These are phyloP conservation scores for Nicotiana rustica DNA, from an alignment of 305 asterid genomes.

Conservation along the genomic window DNA sequence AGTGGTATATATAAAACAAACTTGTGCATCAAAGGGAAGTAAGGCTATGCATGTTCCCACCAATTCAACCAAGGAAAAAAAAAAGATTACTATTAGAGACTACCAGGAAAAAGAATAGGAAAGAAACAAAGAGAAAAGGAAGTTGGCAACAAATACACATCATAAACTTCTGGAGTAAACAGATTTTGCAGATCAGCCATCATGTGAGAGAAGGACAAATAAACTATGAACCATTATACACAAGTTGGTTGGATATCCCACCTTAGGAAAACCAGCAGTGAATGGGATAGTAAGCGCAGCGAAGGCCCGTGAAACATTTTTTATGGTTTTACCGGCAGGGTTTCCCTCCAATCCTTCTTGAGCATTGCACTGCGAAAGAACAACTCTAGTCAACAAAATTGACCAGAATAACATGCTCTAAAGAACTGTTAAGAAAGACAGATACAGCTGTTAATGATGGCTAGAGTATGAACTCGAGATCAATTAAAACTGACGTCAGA, in stretches of 20 bases:
- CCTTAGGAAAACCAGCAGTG: constrained; percentile 80
- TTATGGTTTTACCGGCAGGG: constrained; percentile 64
- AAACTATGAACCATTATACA: not conserved
- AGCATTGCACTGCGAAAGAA: constrained; percentile 64
- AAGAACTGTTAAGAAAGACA: constrained; percentile 10
- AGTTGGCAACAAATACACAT: constrained; percentile 27
- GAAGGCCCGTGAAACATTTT: constrained; percentile 75
- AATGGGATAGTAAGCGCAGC: constrained; percentile 76
- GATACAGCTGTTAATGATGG: not conserved
- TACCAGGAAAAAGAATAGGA: not conserved
- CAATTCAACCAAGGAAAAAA: not conserved
- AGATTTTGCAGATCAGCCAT: constrained; percentile 8
- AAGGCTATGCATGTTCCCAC: not conserved
- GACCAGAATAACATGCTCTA: constrained; percentile 14
- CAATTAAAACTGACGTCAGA: not conserved
- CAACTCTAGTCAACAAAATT: constrained; percentile 4
- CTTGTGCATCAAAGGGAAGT: constrained; percentile 11
- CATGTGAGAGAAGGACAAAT: not conserved
- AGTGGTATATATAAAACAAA: not conserved
- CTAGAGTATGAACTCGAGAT: constrained; percentile 28
- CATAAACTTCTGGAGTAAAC: not conserved
- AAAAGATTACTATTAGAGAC: not conserved
- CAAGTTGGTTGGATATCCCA: constrained; percentile 43
- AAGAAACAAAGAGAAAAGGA: not conserved
- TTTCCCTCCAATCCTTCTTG: constrained; percentile 97